Evolutionary conservation across 2,329 filamentous ascomycete species (phyloP), one percentile per base, ranked within the genome.

Genomic region (Pyrenophora tritici-repentis): DNA sequence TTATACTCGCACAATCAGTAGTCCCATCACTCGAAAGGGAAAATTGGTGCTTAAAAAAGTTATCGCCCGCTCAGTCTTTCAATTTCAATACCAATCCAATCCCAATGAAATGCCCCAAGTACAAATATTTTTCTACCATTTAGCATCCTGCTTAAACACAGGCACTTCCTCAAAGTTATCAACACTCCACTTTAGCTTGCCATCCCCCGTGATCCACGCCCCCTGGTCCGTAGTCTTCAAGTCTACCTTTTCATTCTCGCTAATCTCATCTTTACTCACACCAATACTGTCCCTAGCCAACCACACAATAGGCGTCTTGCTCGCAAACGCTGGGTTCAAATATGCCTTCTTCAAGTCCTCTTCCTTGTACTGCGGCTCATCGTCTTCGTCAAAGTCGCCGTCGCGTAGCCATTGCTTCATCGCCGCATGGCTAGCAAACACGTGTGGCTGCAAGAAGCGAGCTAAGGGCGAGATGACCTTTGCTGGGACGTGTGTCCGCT

Each of bases 341-440:
- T 73, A 73, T 22, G 70, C 71, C 39, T 68, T 74, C 26, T 64
- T 62, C 6, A 72, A 6, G 22, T 67, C 63, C 3, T 71, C 67
- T 10, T 73, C 70, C 14, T 46, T 64, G 40, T 73, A 73, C 26
- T 68, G 53, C 2, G 67, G 70, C 12, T 68, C 55, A 43, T 71
- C 62, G 9, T 70, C 66, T 17, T 66, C 59, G 22, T 70, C 64
- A 29, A 67, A 68, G 13, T 65, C 61, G 18, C 65, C 69, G 6
- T 71, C 67, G 8, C 56, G 55, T 1, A 74, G 46, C 70, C 70
- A 74, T 3, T 55, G 51, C 40, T 65, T 66, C 67, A 74, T 68
- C 1, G 67, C 71, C 2, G 60, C 62, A 39, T 73, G 62, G 13
- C 63, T 68, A 17, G 70, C 68, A 22, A 68, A 73, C 13, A 72